These are phyloP conservation scores for Acacia melanoxylon DNA, from an alignment of 306 rosid genomes.

Conservation along the genomic window DNA sequence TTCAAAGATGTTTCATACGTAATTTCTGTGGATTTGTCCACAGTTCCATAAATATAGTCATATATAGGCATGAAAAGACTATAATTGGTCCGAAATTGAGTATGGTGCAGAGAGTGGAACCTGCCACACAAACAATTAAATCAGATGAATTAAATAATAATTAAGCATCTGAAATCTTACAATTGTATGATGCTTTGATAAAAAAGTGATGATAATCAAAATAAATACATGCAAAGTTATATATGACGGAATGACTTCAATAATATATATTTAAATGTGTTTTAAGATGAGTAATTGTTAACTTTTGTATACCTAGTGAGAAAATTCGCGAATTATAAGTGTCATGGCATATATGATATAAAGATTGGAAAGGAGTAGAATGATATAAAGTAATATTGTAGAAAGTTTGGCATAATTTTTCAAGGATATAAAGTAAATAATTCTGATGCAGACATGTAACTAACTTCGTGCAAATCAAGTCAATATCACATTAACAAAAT, in stretches of 20 bases:
- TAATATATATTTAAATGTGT: neutral
- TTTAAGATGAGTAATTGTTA: neutral
- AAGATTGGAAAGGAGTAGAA: too few species aligned
- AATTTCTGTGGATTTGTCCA: constrained; percentile 51
- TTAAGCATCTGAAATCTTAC: neutral
- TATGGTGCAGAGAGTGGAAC: constrained; percentile 76
- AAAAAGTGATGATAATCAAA: neutral
- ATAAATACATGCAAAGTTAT: neutral
- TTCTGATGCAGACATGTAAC: too few species aligned
- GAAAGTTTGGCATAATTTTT: too few species aligned
- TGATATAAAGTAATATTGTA: too few species aligned
- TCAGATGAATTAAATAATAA: neutral
- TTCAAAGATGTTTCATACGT: constrained; percentile 48
- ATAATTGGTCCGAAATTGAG: constrained; percentile 70
- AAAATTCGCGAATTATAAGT: too few species aligned
- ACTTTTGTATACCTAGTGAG: too few species aligned
- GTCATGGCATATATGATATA: too few species aligned
- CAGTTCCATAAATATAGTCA: constrained; percentile 63
- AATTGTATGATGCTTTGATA: neutral
- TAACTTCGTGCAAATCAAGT: too few species aligned
- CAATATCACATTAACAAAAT: too few species aligned
- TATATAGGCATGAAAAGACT: constrained; percentile 79
- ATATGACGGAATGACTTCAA: neutral
- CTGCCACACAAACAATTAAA: constrained; percentile 23
- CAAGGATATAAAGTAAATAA: too few species aligned